Percentiles rank a stretch among this genome's conserved stretches.
These are phyloP conservation scores for Amanita pseudoporphyria DNA, from an alignment of 768 basidiomycete genomes.

Conservation along the genomic window DNA sequence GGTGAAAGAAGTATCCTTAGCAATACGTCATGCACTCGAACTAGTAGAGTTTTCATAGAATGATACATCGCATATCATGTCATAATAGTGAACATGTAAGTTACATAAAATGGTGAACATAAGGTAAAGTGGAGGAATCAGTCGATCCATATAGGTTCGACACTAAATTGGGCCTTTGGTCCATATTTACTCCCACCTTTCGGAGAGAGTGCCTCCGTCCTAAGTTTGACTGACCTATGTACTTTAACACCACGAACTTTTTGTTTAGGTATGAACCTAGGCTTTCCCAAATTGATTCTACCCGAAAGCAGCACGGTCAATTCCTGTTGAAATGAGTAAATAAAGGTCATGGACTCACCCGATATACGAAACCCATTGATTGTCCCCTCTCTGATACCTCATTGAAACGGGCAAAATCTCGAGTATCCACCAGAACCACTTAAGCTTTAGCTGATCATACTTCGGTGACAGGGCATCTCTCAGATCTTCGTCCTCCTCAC, in stretches of 20 bases:
- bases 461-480: conserved; percentile 43
- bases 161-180: conserved; percentile 17
- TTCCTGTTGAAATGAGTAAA: no score
- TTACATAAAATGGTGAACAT: neutral
- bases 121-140: conserved; percentile 9
- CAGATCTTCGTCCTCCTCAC: conserved; percentile 37
- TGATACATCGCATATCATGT: neutral
- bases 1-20: neutral
- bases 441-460: conserved; percentile 48
- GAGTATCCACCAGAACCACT: conserved; percentile 55
- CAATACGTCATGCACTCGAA: conserved; percentile 1
- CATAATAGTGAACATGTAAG: neutral
- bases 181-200: conserved; percentile 23
- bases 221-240: conserved; percentile 40
- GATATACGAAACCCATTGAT: conserved; percentile 25
- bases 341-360: no score
- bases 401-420: conserved; percentile 42
- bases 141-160: conserved; percentile 28
- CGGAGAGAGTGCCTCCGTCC: conserved; percentile 39
- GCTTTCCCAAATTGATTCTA: conserved; percentile 27
- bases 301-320: no score
- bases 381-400: conserved; percentile 28
- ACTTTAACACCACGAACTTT: conserved; percentile 32
- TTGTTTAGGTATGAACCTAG: conserved; percentile 33
- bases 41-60: neutral